These are phyloP conservation scores for Trichoderma cornu-damae DNA, from an alignment of 2,329 filamentous ascomycete species.

Conservation along the genomic window DNA sequence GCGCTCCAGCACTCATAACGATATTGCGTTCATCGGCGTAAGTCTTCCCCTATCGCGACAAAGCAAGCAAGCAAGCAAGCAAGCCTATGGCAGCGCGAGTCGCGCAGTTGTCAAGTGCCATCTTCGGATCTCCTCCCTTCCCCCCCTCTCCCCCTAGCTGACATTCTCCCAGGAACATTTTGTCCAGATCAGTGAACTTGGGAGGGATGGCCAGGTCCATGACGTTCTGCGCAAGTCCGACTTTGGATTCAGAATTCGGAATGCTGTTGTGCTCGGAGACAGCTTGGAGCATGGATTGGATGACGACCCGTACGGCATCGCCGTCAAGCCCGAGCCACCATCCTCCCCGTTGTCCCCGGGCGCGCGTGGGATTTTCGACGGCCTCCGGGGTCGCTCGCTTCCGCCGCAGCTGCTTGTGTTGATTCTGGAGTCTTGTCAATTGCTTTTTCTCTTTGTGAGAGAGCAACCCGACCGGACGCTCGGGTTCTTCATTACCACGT, in stretches of 20 bases:
- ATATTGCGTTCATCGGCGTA: constrained; percentile 81
- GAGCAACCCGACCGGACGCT: constrained; percentile 40
- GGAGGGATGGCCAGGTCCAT: constrained; percentile 62
- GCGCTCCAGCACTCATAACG: constrained; percentile 63
- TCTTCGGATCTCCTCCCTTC: neutral
- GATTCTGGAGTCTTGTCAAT: constrained; percentile 65
- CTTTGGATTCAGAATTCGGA: constrained; percentile 72
- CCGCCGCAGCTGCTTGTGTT: constrained; percentile 80
- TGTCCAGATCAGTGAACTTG: constrained; percentile 74
- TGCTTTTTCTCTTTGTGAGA: constrained; percentile 70
- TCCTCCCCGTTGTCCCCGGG: constrained; percentile 35
- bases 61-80: no score
- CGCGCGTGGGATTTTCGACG: constrained; percentile 19
- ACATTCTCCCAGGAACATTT: constrained; percentile 57
- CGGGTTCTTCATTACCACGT: constrained; percentile 57
- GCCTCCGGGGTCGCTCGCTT: constrained; percentile 30
- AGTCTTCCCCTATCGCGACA: constrained; percentile 32
- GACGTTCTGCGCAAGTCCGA: constrained; percentile 73
- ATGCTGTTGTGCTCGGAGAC: constrained; percentile 69
- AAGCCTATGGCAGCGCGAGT: neutral
- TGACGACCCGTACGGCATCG: constrained; percentile 26
- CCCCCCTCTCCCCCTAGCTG: neutral
- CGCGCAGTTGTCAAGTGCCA: neutral
- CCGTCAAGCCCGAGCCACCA: constrained; percentile 38
- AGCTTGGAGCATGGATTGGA: constrained; percentile 38